Percentiles rank a stretch among this genome's conserved stretches.
These are phyloP conservation scores for Fonsecaea nubica DNA, from an alignment of 2,329 filamentous ascomycete genomes.

Conservation along the genomic window DNA sequence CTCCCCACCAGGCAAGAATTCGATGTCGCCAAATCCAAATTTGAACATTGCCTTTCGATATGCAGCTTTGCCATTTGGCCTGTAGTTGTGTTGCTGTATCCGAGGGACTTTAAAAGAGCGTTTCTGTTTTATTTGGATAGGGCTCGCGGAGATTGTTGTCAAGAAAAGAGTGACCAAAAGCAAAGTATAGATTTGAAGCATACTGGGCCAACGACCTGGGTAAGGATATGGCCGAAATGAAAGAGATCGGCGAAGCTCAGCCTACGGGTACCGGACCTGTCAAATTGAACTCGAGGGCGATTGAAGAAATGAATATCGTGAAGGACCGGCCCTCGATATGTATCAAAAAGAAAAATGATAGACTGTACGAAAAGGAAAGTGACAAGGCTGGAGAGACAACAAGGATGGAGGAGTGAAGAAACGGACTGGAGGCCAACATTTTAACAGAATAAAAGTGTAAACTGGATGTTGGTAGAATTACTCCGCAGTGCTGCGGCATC, in stretches of 20 bases:
- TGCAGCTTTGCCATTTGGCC: constrained; percentile 65
- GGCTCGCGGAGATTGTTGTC: constrained; percentile 45
- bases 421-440: constrained; percentile 29
- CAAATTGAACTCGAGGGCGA: constrained; percentile 10
- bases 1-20: constrained; percentile 45
- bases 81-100: constrained; percentile 62
- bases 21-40: constrained; percentile 55
- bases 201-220: constrained; percentile 30
- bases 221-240: constrained; percentile 18
- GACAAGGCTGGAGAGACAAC: constrained; percentile 32
- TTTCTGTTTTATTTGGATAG: constrained; percentile 43
- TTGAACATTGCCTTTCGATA: constrained; percentile 73
- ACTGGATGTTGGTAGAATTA: constrained; percentile 3
- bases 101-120: constrained; percentile 68
- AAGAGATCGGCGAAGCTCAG: neutral
- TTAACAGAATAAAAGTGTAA: constrained; percentile 23
- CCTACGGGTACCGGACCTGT: neutral
- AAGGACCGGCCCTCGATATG: constrained; percentile 35
- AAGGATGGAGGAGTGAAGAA: constrained; percentile 30
- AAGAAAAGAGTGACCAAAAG: constrained; percentile 43
- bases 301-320: constrained; percentile 33
- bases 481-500: constrained; percentile 18
- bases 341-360: constrained; percentile 18
- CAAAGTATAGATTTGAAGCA: constrained; percentile 37
- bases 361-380: constrained; percentile 23